Evolutionary conservation across 2,329 filamentous ascomycete genomes (phyloP).

Genomic region (Aspergillus aculeatinus): DNA sequence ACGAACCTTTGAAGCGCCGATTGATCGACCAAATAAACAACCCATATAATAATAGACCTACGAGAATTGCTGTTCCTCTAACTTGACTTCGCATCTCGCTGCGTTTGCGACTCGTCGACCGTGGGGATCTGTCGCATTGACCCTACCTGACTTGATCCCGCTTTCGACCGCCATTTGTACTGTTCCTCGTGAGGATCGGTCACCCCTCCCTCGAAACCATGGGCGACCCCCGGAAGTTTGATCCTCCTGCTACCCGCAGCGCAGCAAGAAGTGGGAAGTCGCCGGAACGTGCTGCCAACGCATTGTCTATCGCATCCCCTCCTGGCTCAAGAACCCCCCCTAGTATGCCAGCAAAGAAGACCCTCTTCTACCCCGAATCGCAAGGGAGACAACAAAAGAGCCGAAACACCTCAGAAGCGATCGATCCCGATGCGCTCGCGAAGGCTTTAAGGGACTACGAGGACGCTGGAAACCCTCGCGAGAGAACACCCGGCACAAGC

Average conservation of each 20-base stretch:
- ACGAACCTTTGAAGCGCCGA: slow-evolving; percentile 19
- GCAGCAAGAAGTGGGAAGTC: slow-evolving; percentile 23
- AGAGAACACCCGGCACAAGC: slow-evolving; percentile 63
- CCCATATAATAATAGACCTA: slow-evolving; percentile 1
- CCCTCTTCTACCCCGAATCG: slow-evolving; percentile 39
- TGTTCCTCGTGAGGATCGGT: slow-evolving; percentile 10
- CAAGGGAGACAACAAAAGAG: slow-evolving; percentile 26
- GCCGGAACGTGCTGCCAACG: slow-evolving; percentile 22
- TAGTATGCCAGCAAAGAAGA: slow-evolving; percentile 51
- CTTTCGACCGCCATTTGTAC: slow-evolving; percentile 20
- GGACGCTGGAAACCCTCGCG: slow-evolving; percentile 57
- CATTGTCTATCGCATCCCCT: slow-evolving; percentile 47
- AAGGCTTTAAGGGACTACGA: slow-evolving; percentile 64
- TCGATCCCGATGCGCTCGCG: slow-evolving; percentile 60
- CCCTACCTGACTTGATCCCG: slow-evolving; percentile 11
- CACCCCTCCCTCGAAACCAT: slow-evolving; percentile 17
- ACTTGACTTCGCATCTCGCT: slow-evolving; percentile 9
- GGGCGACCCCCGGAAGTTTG: slow-evolving; percentile 22
- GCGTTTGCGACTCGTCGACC: slow-evolving; percentile 16
- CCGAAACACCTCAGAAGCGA: slow-evolving; percentile 48
- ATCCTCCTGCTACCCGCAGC: slow-evolving; percentile 20
- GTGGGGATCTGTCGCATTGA: slow-evolving; percentile 24
- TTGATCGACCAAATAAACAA: slow-evolving; percentile 8
- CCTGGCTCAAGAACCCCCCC: slow-evolving; percentile 62
- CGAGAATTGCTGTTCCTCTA: not conserved